Evolutionary conservation across 2,329 filamentous ascomycete genomes (phyloP).

Genomic region (Sporothrix schenckii): DNA sequence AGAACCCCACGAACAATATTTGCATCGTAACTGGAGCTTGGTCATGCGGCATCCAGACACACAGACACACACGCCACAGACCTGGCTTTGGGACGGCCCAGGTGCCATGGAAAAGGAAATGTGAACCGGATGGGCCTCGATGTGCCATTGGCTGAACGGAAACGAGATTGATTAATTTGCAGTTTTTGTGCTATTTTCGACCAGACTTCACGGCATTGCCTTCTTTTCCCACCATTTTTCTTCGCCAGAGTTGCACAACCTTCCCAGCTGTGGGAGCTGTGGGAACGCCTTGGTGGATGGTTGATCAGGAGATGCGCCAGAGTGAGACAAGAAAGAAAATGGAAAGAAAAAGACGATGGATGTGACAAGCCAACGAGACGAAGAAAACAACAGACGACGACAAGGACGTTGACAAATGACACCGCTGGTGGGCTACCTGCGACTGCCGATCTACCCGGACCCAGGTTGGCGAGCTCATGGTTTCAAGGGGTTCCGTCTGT

Average conservation of each 20-base stretch:
- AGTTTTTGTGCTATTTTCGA: slow-evolving; percentile 9
- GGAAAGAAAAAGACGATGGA: not conserved
- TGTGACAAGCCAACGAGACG: not conserved
- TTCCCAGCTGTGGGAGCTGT: slow-evolving; percentile 14
- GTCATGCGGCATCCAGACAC: not conserved
- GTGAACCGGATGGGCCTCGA: not conserved
- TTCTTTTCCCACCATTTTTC: not conserved
- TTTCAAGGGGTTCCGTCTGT: slow-evolving; percentile 24
- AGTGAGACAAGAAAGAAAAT: not conserved
- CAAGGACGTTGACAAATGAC: not conserved
- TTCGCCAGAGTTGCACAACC: slow-evolving; percentile 3
- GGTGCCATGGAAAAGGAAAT: not conserved
- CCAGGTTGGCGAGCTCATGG: slow-evolving; percentile 22
- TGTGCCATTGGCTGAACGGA: slow-evolving; percentile 6
- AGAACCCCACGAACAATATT: no score
- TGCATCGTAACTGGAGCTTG: not conserved
- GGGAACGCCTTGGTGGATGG: not conserved
- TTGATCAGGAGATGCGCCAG: slow-evolving; percentile 13
- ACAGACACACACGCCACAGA: slow-evolving; percentile 9
- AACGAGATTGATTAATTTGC: slow-evolving; percentile 24
- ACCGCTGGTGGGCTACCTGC: not conserved
- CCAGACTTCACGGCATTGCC: not conserved
- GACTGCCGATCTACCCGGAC: slow-evolving; percentile 29
- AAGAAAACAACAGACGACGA: not conserved
- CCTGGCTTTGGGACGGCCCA: slow-evolving; percentile 22